Conservation (phyloP, 768 basidiomycete genomes). For the Filobasidium floriforme region DNA sequence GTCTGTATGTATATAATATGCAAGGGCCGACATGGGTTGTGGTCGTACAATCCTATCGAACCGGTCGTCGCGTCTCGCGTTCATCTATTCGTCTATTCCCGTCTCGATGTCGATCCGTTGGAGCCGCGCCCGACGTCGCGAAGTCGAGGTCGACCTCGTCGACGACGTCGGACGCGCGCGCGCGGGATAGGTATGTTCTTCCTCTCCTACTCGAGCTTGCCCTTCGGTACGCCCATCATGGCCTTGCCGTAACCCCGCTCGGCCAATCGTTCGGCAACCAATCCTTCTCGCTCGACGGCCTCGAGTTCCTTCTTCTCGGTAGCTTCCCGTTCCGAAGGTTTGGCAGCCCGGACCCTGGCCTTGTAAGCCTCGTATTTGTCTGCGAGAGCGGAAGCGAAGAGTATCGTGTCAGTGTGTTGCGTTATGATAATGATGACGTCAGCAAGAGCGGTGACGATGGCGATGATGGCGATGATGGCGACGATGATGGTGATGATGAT, state of each 20-base stretch:
- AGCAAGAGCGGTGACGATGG: too few species aligned
- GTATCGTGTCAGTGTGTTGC: too few species aligned
- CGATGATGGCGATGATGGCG: too few species aligned
- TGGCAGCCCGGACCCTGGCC: constrained; percentile 56
- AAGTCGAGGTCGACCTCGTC: background rate
- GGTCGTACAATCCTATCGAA: too few species aligned
- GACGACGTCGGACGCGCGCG: background rate
- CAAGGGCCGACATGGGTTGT: too few species aligned
- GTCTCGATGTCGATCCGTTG: too few species aligned
- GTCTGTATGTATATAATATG: too few species aligned
- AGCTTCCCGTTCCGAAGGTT: constrained; percentile 34
- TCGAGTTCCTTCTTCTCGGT: constrained; percentile 72
- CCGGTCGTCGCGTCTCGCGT: too few species aligned
- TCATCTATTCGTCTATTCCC: too few species aligned
- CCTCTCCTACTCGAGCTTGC: constrained; percentile 31
- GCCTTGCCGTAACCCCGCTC: constrained; percentile 24
- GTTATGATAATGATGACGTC: too few species aligned
- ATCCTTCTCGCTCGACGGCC: constrained; percentile 79
- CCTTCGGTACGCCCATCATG: constrained; percentile 30
- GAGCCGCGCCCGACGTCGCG: background rate
- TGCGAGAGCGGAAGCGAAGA: background rate
- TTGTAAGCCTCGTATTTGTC: constrained; percentile 67
- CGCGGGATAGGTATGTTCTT: background rate
- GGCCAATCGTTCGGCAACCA: constrained; percentile 48
- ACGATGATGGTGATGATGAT: too few species aligned